Conservation (phyloP, 805 yeast species). For the Grigorovia humatica region DNA sequence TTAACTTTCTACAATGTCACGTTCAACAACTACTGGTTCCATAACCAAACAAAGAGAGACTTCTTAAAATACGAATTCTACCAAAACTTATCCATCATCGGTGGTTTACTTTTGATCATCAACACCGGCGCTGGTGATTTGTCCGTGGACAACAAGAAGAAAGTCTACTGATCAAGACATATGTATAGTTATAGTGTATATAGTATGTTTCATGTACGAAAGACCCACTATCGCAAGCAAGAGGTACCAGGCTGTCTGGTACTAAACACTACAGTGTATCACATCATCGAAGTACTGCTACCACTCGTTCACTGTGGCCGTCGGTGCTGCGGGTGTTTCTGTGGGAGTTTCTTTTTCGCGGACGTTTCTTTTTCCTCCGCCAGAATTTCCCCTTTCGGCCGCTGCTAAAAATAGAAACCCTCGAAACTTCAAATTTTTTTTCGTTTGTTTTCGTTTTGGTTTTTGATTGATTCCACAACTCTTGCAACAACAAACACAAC, state of each 20-base stretch:
- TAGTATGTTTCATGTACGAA: neutral
- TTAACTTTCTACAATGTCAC: conserved; percentile 67
- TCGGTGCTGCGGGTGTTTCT: neutral
- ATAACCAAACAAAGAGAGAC: conserved; percentile 63
- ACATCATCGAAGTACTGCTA: neutral
- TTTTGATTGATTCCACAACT: neutral
- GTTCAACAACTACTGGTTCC: conserved; percentile 84
- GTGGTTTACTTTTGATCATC: conserved; percentile 82
- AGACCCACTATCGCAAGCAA: neutral
- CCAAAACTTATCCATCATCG: conserved; percentile 90
- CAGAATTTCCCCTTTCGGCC: neutral
- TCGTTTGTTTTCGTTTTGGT: neutral
- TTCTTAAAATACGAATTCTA: conserved; percentile 85
- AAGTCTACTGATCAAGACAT: conserved; percentile 45
- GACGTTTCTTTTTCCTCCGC: neutral
- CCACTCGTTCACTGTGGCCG: neutral
- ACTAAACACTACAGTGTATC: too few relatives aligned
- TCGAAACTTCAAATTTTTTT: neutral
- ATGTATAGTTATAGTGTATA: neutral
- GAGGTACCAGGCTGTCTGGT: too few relatives aligned
- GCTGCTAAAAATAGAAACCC: neutral
- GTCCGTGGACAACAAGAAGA: conserved; percentile 91
- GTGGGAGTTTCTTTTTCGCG: neutral
- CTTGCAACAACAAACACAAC: neutral
- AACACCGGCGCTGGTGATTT: conserved; percentile 95